phyloP scores from a whole-genome alignment of 2,329 filamentous ascomycete genomes.

The Monosporascus sp. region DNA sequence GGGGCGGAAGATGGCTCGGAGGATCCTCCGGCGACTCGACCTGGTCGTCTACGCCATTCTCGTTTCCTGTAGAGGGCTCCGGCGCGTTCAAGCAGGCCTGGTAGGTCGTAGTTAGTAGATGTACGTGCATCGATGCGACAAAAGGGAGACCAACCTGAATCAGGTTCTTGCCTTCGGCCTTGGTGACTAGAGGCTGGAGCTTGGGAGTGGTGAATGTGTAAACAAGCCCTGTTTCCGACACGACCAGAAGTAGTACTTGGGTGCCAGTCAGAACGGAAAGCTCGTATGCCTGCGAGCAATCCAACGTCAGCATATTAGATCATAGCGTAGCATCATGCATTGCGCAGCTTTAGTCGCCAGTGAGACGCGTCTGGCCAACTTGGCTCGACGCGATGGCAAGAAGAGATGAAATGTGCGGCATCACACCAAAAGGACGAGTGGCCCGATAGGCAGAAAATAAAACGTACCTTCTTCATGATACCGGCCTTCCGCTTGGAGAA shows the following conservation, averaged over 20 bases:
- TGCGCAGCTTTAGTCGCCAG: slow-evolving; percentile 4
- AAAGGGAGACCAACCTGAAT: slow-evolving; percentile 68
- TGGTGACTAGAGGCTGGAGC: slow-evolving; percentile 94
- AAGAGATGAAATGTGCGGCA: too few species aligned
- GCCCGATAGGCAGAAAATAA: slow-evolving; percentile 7
- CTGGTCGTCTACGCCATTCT: slow-evolving; percentile 75
- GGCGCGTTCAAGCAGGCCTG: slow-evolving; percentile 96
- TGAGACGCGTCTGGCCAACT: too few species aligned
- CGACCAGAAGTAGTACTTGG: slow-evolving; percentile 91
- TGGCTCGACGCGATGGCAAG: too few species aligned
- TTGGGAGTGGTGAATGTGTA: slow-evolving; percentile 99
- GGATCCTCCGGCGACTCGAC: slow-evolving; percentile 92
- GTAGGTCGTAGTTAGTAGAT: slow-evolving; percentile 26
- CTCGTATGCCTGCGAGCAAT: slow-evolving; percentile 74
- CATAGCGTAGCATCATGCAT: not conserved
- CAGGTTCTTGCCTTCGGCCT: slow-evolving; percentile 97
- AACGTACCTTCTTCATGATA: slow-evolving; percentile 98
- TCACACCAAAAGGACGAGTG: slow-evolving; percentile 6
- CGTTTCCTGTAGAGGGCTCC: slow-evolving; percentile 74
- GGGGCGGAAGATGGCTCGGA: slow-evolving; percentile 66
- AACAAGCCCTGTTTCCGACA: slow-evolving; percentile 93
- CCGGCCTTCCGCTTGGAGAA: slow-evolving; percentile 99
- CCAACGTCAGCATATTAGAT: slow-evolving; percentile 12
- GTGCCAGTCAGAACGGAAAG: slow-evolving; percentile 95
- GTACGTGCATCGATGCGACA: slow-evolving; percentile 1